phyloP scores from a whole-genome alignment of 1,284 basidiomycete genomes.

The Phenoliferia sp. region DNA sequence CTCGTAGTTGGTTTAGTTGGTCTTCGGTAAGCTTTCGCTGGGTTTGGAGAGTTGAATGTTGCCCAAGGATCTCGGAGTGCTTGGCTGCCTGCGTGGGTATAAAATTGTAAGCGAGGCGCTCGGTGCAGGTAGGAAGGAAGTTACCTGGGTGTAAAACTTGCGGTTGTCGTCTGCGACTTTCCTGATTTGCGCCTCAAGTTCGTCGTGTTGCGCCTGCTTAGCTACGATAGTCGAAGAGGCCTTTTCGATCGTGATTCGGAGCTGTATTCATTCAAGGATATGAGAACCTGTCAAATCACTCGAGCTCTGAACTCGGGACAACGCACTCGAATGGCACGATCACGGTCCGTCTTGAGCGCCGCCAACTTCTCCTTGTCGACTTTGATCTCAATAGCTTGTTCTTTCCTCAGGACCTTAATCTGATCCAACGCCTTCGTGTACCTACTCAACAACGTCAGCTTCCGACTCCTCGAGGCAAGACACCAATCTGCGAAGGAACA shows the following conservation, averaged over 20 bases:
- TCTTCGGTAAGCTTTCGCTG: conserved; percentile 61
- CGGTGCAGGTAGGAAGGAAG: not conserved
- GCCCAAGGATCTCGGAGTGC: conserved; percentile 76
- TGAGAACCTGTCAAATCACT: conserved; percentile 34
- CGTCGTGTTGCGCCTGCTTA: conserved; percentile 71
- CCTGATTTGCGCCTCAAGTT: conserved; percentile 63
- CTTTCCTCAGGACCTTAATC: conserved; percentile 85
- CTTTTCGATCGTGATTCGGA: conserved; percentile 63
- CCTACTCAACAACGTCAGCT: conserved; percentile 45
- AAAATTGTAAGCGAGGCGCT: conserved; percentile 32
- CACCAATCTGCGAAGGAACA: conserved; percentile 35
- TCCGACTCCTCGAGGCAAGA: not conserved
- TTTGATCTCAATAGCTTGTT: conserved; percentile 83
- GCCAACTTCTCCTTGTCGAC: conserved; percentile 85
- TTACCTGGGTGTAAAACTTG: conserved; percentile 65
- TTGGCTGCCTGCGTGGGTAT: conserved; percentile 60
- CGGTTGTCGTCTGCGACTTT: conserved; percentile 67
- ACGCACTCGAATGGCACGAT: conserved; percentile 65
- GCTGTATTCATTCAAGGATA: conserved; percentile 42
- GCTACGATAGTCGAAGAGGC: conserved; percentile 58
- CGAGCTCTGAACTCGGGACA: not conserved
- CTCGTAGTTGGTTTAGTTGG: conserved; percentile 57
- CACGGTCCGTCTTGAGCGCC: conserved; percentile 74
- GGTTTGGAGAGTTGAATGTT: conserved; percentile 63
- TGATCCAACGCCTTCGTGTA: conserved; percentile 95